Evolutionary conservation across 495 filamentous ascomycete species (phyloP), one percentile per base, ranked within the genome.

Genomic region (Copromyces sp.): DNA sequence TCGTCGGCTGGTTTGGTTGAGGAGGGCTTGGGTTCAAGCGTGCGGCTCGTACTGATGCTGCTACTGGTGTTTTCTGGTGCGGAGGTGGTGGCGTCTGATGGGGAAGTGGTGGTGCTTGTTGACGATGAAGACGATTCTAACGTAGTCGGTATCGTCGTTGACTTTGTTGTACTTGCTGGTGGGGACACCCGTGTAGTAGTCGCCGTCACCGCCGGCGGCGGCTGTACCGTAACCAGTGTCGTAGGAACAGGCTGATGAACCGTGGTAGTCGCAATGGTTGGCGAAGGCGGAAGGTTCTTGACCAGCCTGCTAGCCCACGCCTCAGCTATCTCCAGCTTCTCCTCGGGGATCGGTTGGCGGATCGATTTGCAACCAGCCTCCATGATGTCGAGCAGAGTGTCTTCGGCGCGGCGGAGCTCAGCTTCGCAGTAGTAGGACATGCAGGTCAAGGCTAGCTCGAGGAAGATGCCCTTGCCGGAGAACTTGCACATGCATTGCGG

Each of bases 401-500:
- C 24, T 11, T 78, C 71, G 59, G 72, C 74, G 39, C 69, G 38
- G 39, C 69, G 76, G 17, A 80, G 74, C 24, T 78, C 72, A 40
- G 71, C n/a, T 38, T 72, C 61, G 77, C 80, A 81, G 72, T 77
- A 69, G 73, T 74, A 71, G 71, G 73, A 78, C 71, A 82, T 71
- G 73, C 80, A 82, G 9, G 68, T 69, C 20, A 80, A 40, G 45
- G 80, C 77, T 7, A 47, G 44, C 38, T 75, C 75, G 14, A 81
- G 76, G 32, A 81, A 74, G 20, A 71, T 37, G 2, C 40, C 69
- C 59, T 65, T 71, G 4, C 75, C 78, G 2, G 65, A 35, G 53
- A 65, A 69, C 37, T 42, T 74, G 77, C 80, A 82, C 71, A 81
- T 68, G 73, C 78, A 82, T 24, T 73, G 75, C 3, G 71, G 42